Evolutionary conservation across 768 basidiomycete genomes (phyloP).

Genomic region (Strobilomyces confusus): DNA sequence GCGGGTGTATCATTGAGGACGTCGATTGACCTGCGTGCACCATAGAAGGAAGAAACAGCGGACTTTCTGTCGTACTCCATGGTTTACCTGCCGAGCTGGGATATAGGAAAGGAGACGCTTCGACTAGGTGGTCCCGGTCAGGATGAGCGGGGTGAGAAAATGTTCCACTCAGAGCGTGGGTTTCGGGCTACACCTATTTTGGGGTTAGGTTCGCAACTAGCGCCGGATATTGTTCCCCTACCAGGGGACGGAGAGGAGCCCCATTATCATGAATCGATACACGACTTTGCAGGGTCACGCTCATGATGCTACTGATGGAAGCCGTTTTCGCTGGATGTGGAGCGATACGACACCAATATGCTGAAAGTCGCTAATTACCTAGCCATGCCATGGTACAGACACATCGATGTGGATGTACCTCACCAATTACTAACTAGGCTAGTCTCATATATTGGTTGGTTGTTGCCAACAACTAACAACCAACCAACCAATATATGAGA

Average conservation of each 20-base stretch:
- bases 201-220: constrained; percentile 32
- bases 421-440: no score
- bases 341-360: no score
- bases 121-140: not conserved
- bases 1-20: constrained; percentile 48
- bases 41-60: constrained; percentile 77
- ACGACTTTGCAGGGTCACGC: constrained; percentile 6
- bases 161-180: not conserved
- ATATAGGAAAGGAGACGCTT: not conserved
- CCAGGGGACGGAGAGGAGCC: constrained; percentile 20
- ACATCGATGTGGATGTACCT: no score
- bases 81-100: not conserved
- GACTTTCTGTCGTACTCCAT: constrained; percentile 83
- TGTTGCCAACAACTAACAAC: no score
- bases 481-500: no score
- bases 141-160: constrained; percentile 11
- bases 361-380: no score
- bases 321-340: constrained; percentile 5
- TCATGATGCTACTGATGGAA: constrained; percentile 13
- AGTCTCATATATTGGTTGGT: no score
- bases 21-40: constrained; percentile 58
- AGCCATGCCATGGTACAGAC: no score
- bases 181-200: constrained; percentile 4
- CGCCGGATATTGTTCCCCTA: no score
- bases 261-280: constrained; percentile 10